Conservation (phyloP, 345 rosid species). For the Toxicodendron radicans region DNA sequence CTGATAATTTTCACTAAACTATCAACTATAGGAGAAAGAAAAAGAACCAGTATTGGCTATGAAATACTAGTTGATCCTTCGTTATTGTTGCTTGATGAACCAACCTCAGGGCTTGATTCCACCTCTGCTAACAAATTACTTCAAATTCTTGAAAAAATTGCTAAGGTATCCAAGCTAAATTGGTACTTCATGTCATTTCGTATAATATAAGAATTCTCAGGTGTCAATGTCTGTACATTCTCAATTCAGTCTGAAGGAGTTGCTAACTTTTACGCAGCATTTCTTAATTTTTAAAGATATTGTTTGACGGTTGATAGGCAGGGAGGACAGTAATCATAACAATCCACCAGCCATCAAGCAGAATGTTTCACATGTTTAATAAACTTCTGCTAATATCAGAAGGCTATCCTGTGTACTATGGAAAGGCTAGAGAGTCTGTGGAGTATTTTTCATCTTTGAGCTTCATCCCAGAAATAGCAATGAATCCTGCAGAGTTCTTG, state of each 20-base stretch:
- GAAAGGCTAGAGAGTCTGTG: constrained; percentile 73
- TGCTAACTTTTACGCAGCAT: background rate
- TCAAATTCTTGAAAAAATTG: constrained; percentile 73
- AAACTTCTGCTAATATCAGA: constrained; percentile 86
- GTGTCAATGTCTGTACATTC: no score
- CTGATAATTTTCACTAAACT: background rate
- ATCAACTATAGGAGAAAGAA: constrained; percentile 73
- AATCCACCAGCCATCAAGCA: constrained; percentile 94
- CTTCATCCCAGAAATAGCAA: constrained; percentile 81
- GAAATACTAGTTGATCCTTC: constrained; percentile 97
- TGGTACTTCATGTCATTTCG: no score
- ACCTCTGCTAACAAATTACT: constrained; percentile 85
- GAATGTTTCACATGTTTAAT: constrained; percentile 92
- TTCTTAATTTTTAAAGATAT: background rate
- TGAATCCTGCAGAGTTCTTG: constrained; percentile 97
- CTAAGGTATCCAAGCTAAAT: constrained; percentile 46
- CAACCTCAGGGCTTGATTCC: constrained; percentile 96
- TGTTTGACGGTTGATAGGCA: constrained; percentile 45
- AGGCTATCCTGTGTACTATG: constrained; percentile 83
- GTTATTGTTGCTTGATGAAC: constrained; percentile 84
- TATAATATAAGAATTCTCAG: no score
- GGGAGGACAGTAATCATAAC: constrained; percentile 88
- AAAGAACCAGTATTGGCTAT: constrained; percentile 86
- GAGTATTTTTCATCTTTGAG: constrained; percentile 73
- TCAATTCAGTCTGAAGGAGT: no score